phyloP scores from a whole-genome alignment of 75 land plant genomes.

The Cryptomeria japonica region DNA sequence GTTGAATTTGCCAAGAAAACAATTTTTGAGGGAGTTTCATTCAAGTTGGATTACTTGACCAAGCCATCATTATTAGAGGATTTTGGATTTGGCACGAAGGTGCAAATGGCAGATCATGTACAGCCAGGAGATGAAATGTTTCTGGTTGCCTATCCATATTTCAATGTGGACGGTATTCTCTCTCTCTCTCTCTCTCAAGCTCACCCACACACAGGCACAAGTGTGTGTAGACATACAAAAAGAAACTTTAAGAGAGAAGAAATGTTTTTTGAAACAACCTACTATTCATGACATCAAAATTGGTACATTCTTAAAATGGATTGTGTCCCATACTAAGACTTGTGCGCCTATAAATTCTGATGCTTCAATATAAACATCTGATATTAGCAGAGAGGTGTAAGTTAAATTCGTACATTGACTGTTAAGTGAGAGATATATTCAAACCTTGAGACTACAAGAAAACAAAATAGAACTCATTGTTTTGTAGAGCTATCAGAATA shows the following conservation, averaged over 20 bases:
- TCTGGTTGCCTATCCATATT: conserved; percentile 91
- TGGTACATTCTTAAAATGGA: neutral
- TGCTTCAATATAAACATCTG: neutral
- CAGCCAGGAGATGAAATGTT: conserved; percentile 80
- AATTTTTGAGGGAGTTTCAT: conserved; percentile 68
- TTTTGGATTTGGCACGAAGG: conserved; percentile 81
- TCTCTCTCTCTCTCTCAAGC: neutral
- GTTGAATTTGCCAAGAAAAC: conserved; percentile 76
- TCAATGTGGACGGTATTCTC: conserved; percentile 85
- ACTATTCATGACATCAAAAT: neutral
- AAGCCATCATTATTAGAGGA: conserved; percentile 93
- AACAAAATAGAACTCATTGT: neutral
- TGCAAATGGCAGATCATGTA: conserved; percentile 80
- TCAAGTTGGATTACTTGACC: conserved; percentile 91
- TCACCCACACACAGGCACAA: neutral
- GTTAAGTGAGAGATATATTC: neutral
- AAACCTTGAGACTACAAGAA: neutral
- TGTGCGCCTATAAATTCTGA: neutral
- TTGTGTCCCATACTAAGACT: neutral
- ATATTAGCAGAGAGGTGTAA: neutral
- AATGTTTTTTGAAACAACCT: neutral
- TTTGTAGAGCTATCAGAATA: neutral
- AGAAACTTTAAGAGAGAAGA: neutral
- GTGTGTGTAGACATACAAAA: neutral
- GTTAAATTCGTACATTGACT: neutral